Evolutionary conservation across 192 early-diverging fungal species (phyloP), one percentile per base, ranked within the genome.

Genomic region (Mortierella antarctica): DNA sequence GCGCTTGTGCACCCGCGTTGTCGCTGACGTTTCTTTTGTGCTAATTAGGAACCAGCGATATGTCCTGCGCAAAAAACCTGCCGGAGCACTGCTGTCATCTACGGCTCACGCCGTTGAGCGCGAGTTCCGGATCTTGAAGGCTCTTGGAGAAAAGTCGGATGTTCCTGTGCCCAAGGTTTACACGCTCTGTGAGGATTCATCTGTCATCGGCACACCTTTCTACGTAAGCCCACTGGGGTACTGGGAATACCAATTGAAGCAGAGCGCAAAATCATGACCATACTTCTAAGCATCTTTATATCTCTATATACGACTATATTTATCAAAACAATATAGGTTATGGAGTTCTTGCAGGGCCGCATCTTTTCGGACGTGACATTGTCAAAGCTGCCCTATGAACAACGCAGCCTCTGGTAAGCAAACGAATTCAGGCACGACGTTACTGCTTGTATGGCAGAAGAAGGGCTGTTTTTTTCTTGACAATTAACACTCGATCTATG

Each of bases 41-140:
- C 12, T 41, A 9, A 54, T n/a, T 62, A 95, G 92, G 54, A 84
- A 83, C 49, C 86, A 77, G 40, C 83, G 82, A 31, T 95, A 91
- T 73, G 95, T 97, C 47, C 84, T 98, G 51, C 91, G 96, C 67
- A 97, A 97, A 87, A 97, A 97, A 83, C 97, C 96, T 2, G 92
- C 94, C 13, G 97, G 97, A 12, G 64, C 88, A 11, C 86, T 99
- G 15, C 53, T 99, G 13, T 95, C 94, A 12, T 89, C 89, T 47
- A 97, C 93, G 0, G 96, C 95, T 1, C 97, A 99, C 62, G 94
- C 95, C 2, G 92, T 99, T 60, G 97, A 99, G 71, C 88, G 97
- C 55, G 96, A 99, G 82, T 97, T 87, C 84, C 83, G 88, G 39
- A 87, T 97, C 13, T 86, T 99, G 39, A 71, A 89, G 60, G 95